These are phyloP conservation scores for Ceriops decandra DNA, from an alignment of 345 rosid genomes.

Conservation along the genomic window DNA sequence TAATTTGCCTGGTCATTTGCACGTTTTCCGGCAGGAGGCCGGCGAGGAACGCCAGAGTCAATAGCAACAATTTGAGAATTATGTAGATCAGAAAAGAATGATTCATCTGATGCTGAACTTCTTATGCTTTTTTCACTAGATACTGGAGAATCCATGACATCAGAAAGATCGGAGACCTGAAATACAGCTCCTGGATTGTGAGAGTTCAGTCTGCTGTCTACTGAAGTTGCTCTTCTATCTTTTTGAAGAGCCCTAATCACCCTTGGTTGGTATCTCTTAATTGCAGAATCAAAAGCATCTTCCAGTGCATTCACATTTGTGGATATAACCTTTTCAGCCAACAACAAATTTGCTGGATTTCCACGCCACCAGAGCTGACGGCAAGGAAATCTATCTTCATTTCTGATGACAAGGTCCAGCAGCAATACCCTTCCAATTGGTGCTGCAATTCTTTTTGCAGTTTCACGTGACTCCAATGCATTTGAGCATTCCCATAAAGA, in stretches of 20 bases:
- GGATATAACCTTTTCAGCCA: slow-evolving; percentile 61
- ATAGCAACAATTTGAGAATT: slow-evolving; percentile 67
- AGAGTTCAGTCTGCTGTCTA: slow-evolving; percentile 55
- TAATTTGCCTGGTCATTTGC: slow-evolving; percentile 82
- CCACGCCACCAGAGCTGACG: slow-evolving; percentile 98
- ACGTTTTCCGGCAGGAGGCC: slow-evolving; percentile 98
- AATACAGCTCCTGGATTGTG: slow-evolving; percentile 45
- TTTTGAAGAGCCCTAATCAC: slow-evolving; percentile 74
- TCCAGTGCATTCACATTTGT: slow-evolving; percentile 47
- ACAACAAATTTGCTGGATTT: slow-evolving; percentile 82
- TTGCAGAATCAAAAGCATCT: slow-evolving; percentile 73
- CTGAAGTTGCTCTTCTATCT: slow-evolving; percentile 83
- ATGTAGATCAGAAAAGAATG: slow-evolving; percentile 33
- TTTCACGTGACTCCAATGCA: slow-evolving; percentile 64
- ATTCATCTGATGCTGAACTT: slow-evolving; percentile 52
- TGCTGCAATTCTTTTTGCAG: slow-evolving; percentile 77
- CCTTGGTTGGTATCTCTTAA: slow-evolving; percentile 67
- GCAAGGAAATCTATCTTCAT: slow-evolving; percentile 95
- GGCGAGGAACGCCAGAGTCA: slow-evolving; percentile 94
- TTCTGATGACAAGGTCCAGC: slow-evolving; percentile 91
- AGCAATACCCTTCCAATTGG: slow-evolving; percentile 84
- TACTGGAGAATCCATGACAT: slow-evolving; percentile 57
- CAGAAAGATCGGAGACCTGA: slow-evolving; percentile 65
- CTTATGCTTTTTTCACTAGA: slow-evolving; percentile 43
- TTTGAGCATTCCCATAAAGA: slow-evolving; percentile 76